Conservation (phyloP, 2,329 filamentous ascomycete species). For the Sporothrix dimorphospora region DNA sequence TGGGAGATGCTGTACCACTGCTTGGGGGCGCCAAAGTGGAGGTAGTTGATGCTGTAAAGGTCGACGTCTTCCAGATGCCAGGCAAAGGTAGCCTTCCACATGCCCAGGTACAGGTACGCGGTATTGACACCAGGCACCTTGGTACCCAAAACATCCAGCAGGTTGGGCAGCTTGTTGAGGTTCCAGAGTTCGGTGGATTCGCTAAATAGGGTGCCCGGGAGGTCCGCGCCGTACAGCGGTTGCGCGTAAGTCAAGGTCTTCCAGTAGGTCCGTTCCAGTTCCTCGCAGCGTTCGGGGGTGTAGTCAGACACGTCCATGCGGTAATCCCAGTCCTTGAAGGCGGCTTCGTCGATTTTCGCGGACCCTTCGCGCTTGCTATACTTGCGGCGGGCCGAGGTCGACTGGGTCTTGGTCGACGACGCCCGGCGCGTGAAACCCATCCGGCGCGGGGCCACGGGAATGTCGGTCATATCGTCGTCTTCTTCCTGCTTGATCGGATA, state of each 20-base stretch:
- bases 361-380: conserved; percentile 79
- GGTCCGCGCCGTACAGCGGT: conserved; percentile 93
- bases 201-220: conserved; percentile 93
- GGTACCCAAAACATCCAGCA: conserved; percentile 90
- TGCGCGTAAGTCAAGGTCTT: conserved; percentile 94
- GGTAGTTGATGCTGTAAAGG: conserved; percentile 99
- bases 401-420: conserved; percentile 65
- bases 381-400: conserved; percentile 83
- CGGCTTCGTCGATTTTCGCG: conserved; percentile 82
- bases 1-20: conserved; percentile 99
- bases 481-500: conserved; percentile 50
- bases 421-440: conserved; percentile 55
- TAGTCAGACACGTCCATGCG: conserved; percentile 85
- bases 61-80: conserved; percentile 99
- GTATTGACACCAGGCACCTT: conserved; percentile 98
- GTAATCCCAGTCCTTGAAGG: conserved; percentile 91
- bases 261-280: conserved; percentile 95
- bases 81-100: conserved; percentile 99
- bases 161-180: conserved; percentile 88
- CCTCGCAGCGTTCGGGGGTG: conserved; percentile 87
- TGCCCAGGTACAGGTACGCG: conserved; percentile 94
- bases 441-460: conserved; percentile 43
- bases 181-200: conserved; percentile 88
- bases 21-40: conserved; percentile 97
- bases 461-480: conserved; percentile 44